Percentiles rank a stretch among this genome's conserved stretches.
phyloP scores from a whole-genome alignment of 106 monocot genomes.

The Dendrobium chrysotoxum region DNA sequence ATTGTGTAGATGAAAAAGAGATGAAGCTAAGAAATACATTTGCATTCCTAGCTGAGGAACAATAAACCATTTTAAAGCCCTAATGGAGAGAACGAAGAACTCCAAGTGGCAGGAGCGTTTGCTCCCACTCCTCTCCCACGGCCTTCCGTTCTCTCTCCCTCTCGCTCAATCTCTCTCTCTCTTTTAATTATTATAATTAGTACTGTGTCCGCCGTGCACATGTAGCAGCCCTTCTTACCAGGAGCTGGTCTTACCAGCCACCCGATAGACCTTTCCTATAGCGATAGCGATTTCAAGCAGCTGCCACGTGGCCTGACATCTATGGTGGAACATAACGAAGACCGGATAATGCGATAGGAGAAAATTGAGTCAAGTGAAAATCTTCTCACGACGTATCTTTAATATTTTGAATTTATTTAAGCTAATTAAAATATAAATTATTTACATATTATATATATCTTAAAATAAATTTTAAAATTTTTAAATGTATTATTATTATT shows the following conservation, averaged over 20 bases:
- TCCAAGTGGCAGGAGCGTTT: not conserved
- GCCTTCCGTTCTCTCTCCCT: constrained; percentile 17
- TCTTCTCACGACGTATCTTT: not conserved
- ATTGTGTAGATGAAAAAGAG: constrained; percentile 10
- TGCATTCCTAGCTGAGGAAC: not conserved
- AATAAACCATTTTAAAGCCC: constrained; percentile 4
- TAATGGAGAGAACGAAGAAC: constrained; percentile 13
- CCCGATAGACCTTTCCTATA: not conserved
- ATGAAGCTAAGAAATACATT: constrained; percentile 15
- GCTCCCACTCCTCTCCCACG: constrained; percentile 14
- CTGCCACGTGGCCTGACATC: not conserved
- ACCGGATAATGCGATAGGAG: constrained; percentile 9
- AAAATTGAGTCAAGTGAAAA: not conserved
- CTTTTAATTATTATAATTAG: too few species aligned
- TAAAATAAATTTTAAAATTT: too few species aligned
- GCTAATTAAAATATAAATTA: too few species aligned
- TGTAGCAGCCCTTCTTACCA: not conserved
- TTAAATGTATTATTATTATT: too few species aligned
- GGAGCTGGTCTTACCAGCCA: not conserved
- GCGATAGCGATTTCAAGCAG: not conserved
- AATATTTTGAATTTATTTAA: too few species aligned
- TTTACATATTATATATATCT: too few species aligned
- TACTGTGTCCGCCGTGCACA: too few species aligned
- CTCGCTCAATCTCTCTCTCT: not conserved
- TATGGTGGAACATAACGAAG: not conserved